A percentile compares a stretch with the other conserved stretches of the same genome.
Conservation (phyloP, 2,329 filamentous ascomycete species). For the Esteya vermicola region DNA sequence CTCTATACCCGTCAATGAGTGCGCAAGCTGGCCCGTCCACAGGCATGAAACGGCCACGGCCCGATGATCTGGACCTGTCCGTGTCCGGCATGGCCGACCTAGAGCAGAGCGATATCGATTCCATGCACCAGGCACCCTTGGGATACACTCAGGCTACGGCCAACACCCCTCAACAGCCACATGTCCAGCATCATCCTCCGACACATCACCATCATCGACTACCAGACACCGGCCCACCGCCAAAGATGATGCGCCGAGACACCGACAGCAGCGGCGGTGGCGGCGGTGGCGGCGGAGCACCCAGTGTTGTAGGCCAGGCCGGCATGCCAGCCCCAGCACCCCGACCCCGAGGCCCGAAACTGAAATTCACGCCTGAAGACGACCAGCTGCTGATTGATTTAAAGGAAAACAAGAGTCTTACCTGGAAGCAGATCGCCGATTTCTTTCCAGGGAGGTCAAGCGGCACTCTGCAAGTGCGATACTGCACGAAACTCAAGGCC, state of each 20-base stretch:
- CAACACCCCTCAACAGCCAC: constrained; percentile 13
- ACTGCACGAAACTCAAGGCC: constrained; percentile 88
- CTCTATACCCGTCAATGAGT: constrained; percentile 33
- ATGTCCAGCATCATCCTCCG: constrained; percentile 17
- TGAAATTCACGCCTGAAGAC: constrained; percentile 89
- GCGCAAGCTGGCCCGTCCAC: constrained; percentile 14
- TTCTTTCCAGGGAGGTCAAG: constrained; percentile 88
- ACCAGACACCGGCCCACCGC: constrained; percentile 55
- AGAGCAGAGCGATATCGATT: constrained; percentile 39
- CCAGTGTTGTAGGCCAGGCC: constrained; percentile 73
- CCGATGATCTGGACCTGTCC: constrained; percentile 44
- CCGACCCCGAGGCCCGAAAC: constrained; percentile 70
- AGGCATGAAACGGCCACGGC: constrained; percentile 36
- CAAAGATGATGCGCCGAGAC: constrained; percentile 50
- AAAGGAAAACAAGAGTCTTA: constrained; percentile 88
- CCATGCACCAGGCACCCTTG: constrained; percentile 38
- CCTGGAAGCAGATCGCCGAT: constrained; percentile 95
- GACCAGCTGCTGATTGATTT: constrained; percentile 77
- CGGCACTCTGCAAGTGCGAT: constrained; percentile 82
- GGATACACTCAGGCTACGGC: constrained; percentile 32
- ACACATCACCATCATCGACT: constrained; percentile 68
- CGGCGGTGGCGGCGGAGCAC: constrained; percentile 37
- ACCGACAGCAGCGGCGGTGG: constrained; percentile 23
- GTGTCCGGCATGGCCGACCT: constrained; percentile 35
- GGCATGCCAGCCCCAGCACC: constrained; percentile 79